Evolutionary conservation across 257 asterid genomes (phyloP).

Genomic region (Jacaranda copaia): DNA sequence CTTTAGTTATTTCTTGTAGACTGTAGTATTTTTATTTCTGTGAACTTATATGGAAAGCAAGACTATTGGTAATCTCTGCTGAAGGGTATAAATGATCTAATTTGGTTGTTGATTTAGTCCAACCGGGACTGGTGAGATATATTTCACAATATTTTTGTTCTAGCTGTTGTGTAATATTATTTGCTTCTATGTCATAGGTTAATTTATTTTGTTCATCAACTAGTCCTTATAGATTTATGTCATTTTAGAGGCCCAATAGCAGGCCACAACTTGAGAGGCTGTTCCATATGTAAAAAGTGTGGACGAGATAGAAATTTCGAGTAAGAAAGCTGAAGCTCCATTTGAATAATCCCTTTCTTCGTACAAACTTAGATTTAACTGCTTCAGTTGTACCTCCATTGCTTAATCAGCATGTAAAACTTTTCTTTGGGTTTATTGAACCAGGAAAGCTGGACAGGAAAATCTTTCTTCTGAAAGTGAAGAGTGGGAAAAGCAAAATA

Average conservation of each 20-base stretch:
- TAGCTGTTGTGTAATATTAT: background rate
- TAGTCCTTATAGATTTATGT: conserved; percentile 2
- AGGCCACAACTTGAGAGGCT: too few species aligned
- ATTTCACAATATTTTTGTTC: background rate
- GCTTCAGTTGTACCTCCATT: conserved; percentile 1
- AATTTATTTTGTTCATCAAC: conserved; percentile 14
- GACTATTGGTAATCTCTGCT: background rate
- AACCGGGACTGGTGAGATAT: background rate
- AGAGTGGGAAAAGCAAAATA: background rate
- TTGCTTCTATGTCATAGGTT: background rate
- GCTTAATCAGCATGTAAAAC: background rate
- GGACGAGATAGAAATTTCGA: background rate
- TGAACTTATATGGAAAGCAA: background rate
- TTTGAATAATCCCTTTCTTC: background rate
- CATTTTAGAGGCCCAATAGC: background rate
- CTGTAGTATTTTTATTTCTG: background rate
- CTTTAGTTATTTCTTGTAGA: background rate
- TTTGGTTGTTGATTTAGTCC: background rate
- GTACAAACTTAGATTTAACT: background rate
- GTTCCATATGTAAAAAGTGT: conserved; percentile 3
- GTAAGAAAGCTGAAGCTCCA: background rate
- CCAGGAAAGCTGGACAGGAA: background rate
- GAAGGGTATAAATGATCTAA: too few species aligned
- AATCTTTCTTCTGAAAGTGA: background rate
- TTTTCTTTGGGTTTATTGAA: background rate